A percentile compares a stretch with the other conserved stretches of the same genome.
Conservation (phyloP, 352 stramenopile species). For the Phytophthora sansomeana region DNA sequence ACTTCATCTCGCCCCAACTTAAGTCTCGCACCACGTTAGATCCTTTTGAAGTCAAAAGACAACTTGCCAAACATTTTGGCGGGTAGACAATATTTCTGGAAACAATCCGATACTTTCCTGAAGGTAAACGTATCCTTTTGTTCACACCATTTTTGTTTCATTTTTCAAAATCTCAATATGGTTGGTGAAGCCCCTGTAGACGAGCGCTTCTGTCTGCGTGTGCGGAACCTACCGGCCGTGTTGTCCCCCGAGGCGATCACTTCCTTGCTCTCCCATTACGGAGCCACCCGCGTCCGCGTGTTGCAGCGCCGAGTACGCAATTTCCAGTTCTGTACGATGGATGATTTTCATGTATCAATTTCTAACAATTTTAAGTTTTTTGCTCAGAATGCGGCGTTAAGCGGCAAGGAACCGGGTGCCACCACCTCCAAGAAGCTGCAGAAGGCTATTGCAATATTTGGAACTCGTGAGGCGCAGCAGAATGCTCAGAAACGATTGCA, state of each 20-base stretch:
- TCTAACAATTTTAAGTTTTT: constrained; percentile 14
- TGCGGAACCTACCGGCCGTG: constrained; percentile 65
- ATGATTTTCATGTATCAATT: constrained; percentile 15
- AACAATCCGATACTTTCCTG: constrained; percentile 15
- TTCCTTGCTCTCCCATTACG: constrained; percentile 69
- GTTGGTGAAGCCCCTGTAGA: neutral
- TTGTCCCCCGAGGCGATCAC: constrained; percentile 65
- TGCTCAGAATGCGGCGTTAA: constrained; percentile 34
- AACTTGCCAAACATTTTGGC: too few species aligned
- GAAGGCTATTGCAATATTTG: constrained; percentile 62
- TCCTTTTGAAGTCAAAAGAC: too few species aligned
- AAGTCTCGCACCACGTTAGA: too few species aligned
- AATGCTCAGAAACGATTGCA: constrained; percentile 55
- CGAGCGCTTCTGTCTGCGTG: constrained; percentile 49
- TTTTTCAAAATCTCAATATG: too few species aligned
- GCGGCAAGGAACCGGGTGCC: constrained; percentile 43
- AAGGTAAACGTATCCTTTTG: constrained; percentile 6
- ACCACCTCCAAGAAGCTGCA: constrained; percentile 25
- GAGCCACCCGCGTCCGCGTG: constrained; percentile 54
- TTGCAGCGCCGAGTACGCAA: constrained; percentile 43
- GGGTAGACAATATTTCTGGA: too few species aligned
- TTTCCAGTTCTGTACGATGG: neutral
- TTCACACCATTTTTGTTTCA: constrained; percentile 5
- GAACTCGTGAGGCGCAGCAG: constrained; percentile 32
- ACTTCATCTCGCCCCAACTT: too few species aligned